Evolutionary conservation across 2,329 filamentous ascomycete species (phyloP), one percentile per base, ranked within the genome.

Genomic region (Xylaria sp.): DNA sequence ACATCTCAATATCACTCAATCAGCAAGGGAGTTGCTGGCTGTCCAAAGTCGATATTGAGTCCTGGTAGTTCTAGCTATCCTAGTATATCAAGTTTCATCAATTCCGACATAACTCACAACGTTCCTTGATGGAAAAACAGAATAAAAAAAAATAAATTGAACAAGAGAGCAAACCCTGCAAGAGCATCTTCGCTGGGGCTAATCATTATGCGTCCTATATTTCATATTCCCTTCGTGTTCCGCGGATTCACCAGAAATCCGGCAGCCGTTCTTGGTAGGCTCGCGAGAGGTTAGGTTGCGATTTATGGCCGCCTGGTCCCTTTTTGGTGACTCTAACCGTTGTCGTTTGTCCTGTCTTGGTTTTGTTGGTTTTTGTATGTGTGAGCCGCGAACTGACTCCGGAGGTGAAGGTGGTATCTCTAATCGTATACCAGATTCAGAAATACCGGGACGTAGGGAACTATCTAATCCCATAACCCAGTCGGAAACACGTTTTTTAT

Each of bases 381-480:
- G 29, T 3, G 40, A 42, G 13, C 13, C 16, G 4, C 10, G 40
- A 13, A 16, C 18, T 54, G 27, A 5, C 1, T 9, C 27, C 21
- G 29, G 18, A 21, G n/a, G 29, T 12, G 29, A 32, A 6, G 25
- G 40, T 2, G 40, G 25, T 3, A 5, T n/a, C 2, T n/a, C 13
- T 3, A n/a, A 1, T 27, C 10, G 23, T 27, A 23, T 23, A 5
- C 47, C 23, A 50, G 47, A 27, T 50, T 10, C 27, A 12, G 27
- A 27, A 27, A 5, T 13, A 10, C 16, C 13, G 12, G 23, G 47
- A 25, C 23, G 5, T 5, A 0, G 13, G 4, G 47, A 5, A 50
- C 5, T 25, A n/a, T 61, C 32, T 6, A 63, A 0, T 18, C 16
- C 23, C 60, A 63, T 47, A 21, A 63, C 5, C 60, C 60, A 63